Percentiles rank a stretch among this genome's conserved stretches.
phyloP scores from a whole-genome alignment of 371 early-diverging fungal genomes.

The Mucor racemosus region DNA sequence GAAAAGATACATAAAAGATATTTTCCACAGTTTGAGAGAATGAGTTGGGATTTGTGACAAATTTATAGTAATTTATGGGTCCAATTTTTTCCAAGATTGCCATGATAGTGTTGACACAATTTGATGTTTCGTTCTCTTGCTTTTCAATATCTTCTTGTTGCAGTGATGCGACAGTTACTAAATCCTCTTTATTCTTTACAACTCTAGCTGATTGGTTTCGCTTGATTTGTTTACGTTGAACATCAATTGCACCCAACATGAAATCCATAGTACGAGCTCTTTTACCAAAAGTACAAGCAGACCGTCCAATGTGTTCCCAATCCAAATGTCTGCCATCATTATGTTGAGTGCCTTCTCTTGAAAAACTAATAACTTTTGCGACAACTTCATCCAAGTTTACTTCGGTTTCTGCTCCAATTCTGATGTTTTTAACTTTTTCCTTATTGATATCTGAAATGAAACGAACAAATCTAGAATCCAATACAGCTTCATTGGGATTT shows the following conservation, averaged over 20 bases:
- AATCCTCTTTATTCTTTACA: constrained; percentile 48
- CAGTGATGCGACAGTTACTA: constrained; percentile 54
- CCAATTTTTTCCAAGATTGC: constrained; percentile 61
- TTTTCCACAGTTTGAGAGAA: constrained; percentile 95
- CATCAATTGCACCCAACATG: constrained; percentile 75
- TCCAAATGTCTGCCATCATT: constrained; percentile 39
- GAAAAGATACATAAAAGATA: constrained; percentile 91
- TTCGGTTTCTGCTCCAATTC: constrained; percentile 64
- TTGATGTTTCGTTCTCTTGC: constrained; percentile 90
- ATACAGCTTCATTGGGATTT: constrained; percentile 85
- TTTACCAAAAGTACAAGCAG: constrained; percentile 58
- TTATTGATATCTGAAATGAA: constrained; percentile 76
- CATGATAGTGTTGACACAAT: constrained; percentile 73
- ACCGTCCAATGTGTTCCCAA: constrained; percentile 70
- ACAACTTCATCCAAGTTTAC: constrained; percentile 80
- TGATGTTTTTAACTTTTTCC: constrained; percentile 77
- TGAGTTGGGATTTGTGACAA: constrained; percentile 89
- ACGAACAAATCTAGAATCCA: constrained; percentile 81
- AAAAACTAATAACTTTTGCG: constrained; percentile 56
- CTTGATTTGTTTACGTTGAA: constrained; percentile 64
- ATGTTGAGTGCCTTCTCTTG: constrained; percentile 41
- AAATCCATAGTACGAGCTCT: constrained; percentile 72
- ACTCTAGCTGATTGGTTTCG: constrained; percentile 28
- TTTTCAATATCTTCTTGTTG: constrained; percentile 73
- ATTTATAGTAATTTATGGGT: constrained; percentile 79